A percentile compares a stretch with the other conserved stretches of the same genome.
Evolutionary conservation across 2,329 filamentous ascomycete genomes (phyloP).

Genomic region (Xylaria sp.): DNA sequence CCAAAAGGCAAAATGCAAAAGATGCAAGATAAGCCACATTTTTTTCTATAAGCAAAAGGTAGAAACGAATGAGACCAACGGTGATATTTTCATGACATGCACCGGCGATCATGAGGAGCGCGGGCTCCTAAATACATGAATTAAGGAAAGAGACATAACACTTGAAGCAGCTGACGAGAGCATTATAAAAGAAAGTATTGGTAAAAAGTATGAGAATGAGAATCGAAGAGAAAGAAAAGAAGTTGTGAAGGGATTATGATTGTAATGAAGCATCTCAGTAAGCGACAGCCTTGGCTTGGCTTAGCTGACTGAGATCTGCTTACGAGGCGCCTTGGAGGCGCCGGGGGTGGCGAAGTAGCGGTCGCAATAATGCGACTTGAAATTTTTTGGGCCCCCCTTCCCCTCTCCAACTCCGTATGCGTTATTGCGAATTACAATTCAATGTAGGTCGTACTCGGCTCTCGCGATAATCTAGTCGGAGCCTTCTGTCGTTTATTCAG

Average conservation of each 20-base stretch:
- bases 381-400: conserved; percentile 1
- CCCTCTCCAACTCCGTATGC: conserved; percentile 23
- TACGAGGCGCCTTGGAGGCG: conserved; percentile 11
- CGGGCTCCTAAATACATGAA: background rate
- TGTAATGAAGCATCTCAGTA: background rate
- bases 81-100: conserved; percentile 7
- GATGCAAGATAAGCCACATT: conserved; percentile 7
- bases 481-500: conserved; percentile 34
- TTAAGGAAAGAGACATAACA: conserved; percentile 4
- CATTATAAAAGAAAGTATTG: conserved; percentile 19
- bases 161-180: background rate
- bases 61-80: background rate
- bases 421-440: conserved; percentile 13
- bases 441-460: conserved; percentile 15
- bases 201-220: conserved; percentile 5
- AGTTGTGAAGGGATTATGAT: background rate
- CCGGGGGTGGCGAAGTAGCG: conserved; percentile 12
- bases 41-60: conserved; percentile 30
- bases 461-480: conserved; percentile 21
- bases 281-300: conserved; percentile 19
- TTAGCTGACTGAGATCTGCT: conserved; percentile 11
- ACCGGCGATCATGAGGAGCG: conserved; percentile 2
- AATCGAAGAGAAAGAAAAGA: conserved; percentile 14
- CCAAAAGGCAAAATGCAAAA: background rate
- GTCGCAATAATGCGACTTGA: conserved; percentile 15